Evolutionary conservation across 129 eudicot genomes (phyloP), one percentile per base, ranked within the genome.

Genomic region (Lactuca sativa): DNA sequence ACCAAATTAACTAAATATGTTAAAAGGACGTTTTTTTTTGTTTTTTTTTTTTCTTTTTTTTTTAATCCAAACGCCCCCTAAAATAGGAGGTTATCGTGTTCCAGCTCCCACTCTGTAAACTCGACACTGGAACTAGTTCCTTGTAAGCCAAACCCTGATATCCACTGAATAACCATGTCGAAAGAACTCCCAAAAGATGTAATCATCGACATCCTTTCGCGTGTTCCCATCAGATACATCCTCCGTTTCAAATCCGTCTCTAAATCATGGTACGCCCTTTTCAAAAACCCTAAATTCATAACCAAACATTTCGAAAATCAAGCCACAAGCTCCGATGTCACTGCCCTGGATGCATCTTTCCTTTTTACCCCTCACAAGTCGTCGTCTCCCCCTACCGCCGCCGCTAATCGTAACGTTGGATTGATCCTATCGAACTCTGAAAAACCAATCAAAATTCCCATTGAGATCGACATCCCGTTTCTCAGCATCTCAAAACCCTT

Each of bases 191-290:
- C 77, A 7, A 62, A 72, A 62, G 77, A 62, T 53, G 69, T 72
- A 51, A 62, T 72, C 18, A 37, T 36, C 41, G 77, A 72, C 54
- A 72, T 72, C 40, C 67, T 72, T 21, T 59, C 77, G 7, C 69
- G 77, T 33, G 62, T 72, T 52, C 77, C 77, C 2, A 53, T 31
- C 62, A 72, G 61, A 64, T 38, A 12, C 60, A 49, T 72, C 62
- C 70, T 72, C 15, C 77, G 77, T 51, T 72, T 72, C 69, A 72
- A 72, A 72, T 72, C 54, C 13, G 69, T 72, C 61, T 72, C 62
- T 18, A 72, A 51, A 72, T 33, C 70, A 51, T 72, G 77, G 69
- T 36, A 62, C 54, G 52, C 77, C 62, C 62, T 72, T 51, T 72
- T 72, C 16, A 69, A 52, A 72, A 72, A 62, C 61, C 77, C 77